Percentiles rank a stretch among this genome's conserved stretches.
Evolutionary conservation across 2,329 filamentous ascomycete species (phyloP).

Genomic region (Eutypella sp.): DNA sequence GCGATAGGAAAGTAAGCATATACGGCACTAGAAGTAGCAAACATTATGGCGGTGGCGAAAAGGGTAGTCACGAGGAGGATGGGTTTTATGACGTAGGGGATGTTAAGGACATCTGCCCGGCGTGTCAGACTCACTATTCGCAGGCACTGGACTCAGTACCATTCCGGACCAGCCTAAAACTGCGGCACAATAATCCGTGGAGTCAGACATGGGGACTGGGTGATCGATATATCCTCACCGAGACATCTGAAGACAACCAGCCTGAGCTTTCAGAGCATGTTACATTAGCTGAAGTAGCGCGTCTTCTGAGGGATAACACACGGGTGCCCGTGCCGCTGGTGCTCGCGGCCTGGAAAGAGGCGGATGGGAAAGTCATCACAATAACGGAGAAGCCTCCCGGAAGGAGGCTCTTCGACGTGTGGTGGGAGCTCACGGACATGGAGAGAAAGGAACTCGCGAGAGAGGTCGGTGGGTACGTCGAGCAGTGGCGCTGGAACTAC

Average conservation of each 20-base stretch:
- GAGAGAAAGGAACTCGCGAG: conserved; percentile 14
- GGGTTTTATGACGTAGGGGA: conserved; percentile 18
- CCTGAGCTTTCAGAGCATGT: conserved; percentile 10
- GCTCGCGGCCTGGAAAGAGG: conserved; percentile 24
- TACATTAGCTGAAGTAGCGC: conserved; percentile 12
- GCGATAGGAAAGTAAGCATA: no score
- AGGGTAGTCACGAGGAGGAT: no score
- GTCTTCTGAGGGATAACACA: conserved; percentile 9
- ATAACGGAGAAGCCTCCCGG: conserved; percentile 18
- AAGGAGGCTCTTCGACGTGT: conserved; percentile 20
- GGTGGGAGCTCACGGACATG: conserved; percentile 13
- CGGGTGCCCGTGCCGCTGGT: conserved; percentile 18
- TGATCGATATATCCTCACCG: conserved; percentile 18
- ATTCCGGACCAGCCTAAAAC: conserved; percentile 18
- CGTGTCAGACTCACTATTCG: conserved; percentile 20
- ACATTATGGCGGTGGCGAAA: no score
- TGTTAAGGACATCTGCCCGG: conserved; percentile 20
- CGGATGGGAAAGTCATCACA: conserved; percentile 20
- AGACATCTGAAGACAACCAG: conserved; percentile 14
- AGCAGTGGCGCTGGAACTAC: conserved; percentile 16
- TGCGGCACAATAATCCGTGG: conserved; percentile 19
- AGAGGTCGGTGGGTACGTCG: conserved; percentile 15
- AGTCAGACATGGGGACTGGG: conserved; percentile 22
- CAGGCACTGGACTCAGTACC: conserved; percentile 20
- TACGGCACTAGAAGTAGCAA: no score